These are phyloP conservation scores for Rosa persica DNA, from an alignment of 306 rosid species.

Conservation along the genomic window DNA sequence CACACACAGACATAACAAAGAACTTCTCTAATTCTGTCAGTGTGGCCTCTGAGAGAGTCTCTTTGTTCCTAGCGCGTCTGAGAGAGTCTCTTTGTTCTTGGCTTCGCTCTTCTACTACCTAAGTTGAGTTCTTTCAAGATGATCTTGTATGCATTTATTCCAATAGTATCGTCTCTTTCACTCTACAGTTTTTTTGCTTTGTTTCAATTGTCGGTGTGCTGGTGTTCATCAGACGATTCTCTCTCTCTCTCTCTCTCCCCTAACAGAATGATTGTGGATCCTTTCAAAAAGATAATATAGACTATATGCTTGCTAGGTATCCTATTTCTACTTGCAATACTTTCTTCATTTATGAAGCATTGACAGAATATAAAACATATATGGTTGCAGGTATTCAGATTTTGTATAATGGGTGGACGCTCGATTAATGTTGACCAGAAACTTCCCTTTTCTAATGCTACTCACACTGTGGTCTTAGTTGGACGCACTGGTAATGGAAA, in stretches of 20 bases:
- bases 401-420: conserved; percentile 61
- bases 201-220: background rate
- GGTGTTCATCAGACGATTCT: no score
- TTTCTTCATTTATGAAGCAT: background rate
- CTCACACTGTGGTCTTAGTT: conserved; percentile 66
- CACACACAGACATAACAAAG: no score
- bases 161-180: no score
- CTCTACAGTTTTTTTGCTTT: no score
- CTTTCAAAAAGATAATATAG: no score
- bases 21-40: no score
- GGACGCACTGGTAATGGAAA: conserved; percentile 92
- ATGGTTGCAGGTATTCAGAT: conserved; percentile 25
- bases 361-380: background rate
- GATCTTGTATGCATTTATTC: no score
- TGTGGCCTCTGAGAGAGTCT: background rate
- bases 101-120: background rate
- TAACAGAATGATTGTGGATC: background rate
- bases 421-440: conserved; percentile 80
- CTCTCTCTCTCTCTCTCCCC: background rate
- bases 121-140: no score
- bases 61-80: no score
- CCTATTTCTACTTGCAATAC: no score
- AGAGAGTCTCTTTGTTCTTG: no score
- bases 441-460: conserved; percentile 47
- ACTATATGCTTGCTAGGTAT: no score